Evolutionary conservation across 371 early-diverging fungal species (phyloP), one percentile per base, ranked within the genome.

Genomic region (Circinella minor): DNA sequence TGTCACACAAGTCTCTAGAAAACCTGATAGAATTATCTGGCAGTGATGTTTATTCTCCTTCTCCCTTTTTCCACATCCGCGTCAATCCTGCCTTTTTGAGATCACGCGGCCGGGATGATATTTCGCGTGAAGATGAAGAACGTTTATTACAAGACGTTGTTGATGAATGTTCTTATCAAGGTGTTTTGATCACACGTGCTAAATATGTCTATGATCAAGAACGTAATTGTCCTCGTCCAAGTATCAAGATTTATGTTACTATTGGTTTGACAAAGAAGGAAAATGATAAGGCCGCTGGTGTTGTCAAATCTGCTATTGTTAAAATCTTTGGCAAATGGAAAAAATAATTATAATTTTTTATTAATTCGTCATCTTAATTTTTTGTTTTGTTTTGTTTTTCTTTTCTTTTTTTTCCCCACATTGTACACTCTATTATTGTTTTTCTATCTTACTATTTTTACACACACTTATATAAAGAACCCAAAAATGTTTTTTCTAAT

Each of bases 141-240:
- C 84, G 82, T 75, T 54, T 91, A 17, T 83, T 97, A 36, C 94
- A 95, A 72, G 94, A 94, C 57, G 86, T 97, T 54, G 94, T 95
- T 9, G 95, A 96, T 62, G 92, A 94, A 74, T 80, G 86, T 78
- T 85, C 84, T 78, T 6, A 77, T 75, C 74, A 93, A 89, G 80
- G 96, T 11, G 86, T 97, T 11, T 73, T 99, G 72, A 77, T 97
- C 5, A 92, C 94, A 0, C 85, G 95, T 46, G 94, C 97, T 18
- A 94, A 93, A 78, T 96, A 96, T 73, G 93, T 94, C 2, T 80
- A 85, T 46, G 87, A 82, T n/a, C 98, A 97, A 74, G 99, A 99
- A 81, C 81, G 82, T 49, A 61, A 72, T 59, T 76, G 86, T 64
- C 93, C 94, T 5, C 81, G 85, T 69, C 94, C 98, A 4, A 92